A percentile compares a stretch with the other conserved stretches of the same genome.
phyloP scores from a whole-genome alignment of 1,284 basidiomycete species.

The Pseudozyma pruni region DNA sequence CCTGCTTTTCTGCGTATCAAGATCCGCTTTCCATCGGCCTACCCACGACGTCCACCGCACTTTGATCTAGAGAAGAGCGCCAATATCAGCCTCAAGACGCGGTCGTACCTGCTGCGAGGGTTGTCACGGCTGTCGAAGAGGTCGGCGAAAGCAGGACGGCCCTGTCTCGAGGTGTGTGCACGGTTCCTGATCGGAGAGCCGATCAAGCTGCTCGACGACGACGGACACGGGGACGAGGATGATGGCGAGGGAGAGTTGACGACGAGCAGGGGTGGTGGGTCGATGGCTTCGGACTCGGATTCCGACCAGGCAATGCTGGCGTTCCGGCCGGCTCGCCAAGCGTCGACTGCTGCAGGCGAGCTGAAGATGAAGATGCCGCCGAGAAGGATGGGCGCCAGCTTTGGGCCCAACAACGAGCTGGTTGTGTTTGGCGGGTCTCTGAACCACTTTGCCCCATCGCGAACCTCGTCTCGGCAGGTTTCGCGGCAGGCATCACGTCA shows the following conservation, averaged over 20 bases:
- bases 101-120: constrained; percentile 55
- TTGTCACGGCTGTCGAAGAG: constrained; percentile 37
- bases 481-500: constrained; percentile 15
- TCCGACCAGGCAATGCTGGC: constrained; percentile 21
- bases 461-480: constrained; percentile 16
- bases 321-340: constrained; percentile 17
- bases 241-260: constrained; percentile 11
- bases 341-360: not conserved
- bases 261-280: constrained; percentile 18
- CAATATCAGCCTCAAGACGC: constrained; percentile 58
- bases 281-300: constrained; percentile 19
- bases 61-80: constrained; percentile 64
- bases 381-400: constrained; percentile 43
- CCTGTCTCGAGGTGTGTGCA: constrained; percentile 53
- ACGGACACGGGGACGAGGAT: constrained; percentile 13
- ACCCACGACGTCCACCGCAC: constrained; percentile 53
- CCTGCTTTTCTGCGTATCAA: constrained; percentile 60
- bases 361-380: constrained; percentile 32
- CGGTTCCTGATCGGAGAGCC: constrained; percentile 57
- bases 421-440: constrained; percentile 43
- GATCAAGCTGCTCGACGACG: constrained; percentile 45
- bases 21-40: constrained; percentile 56
- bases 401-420: constrained; percentile 47
- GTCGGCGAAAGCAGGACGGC: constrained; percentile 23
- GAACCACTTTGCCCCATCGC: constrained; percentile 28